These are phyloP conservation scores for Sphaerobolus stellatus DNA, from an alignment of 1,284 basidiomycete genomes.

Conservation along the genomic window DNA sequence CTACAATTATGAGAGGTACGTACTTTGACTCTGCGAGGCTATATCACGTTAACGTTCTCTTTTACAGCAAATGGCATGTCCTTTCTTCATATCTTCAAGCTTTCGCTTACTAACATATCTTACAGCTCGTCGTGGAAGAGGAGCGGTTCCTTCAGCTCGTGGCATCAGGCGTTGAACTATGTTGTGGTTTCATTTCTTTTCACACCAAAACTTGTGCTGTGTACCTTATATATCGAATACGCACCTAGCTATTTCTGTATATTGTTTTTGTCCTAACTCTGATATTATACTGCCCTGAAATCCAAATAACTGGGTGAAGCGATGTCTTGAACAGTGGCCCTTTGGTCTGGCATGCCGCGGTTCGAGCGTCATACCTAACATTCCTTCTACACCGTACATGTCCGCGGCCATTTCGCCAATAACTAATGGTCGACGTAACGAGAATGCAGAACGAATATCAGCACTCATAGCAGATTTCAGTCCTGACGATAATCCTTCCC, in stretches of 20 bases:
- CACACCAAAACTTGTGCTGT: slow-evolving; percentile 5
- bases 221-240: slow-evolving; percentile 11
- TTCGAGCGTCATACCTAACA: too few relatives aligned
- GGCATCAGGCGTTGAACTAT: slow-evolving; percentile 69
- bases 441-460: slow-evolving; percentile 1
- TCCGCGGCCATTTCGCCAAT: not conserved
- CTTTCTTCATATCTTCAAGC: slow-evolving; percentile 1
- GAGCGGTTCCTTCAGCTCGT: slow-evolving; percentile 62
- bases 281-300: too few relatives aligned
- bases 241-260: not conserved
- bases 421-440: not conserved
- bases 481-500: not conserved
- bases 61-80: slow-evolving; percentile 60
- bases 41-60: slow-evolving; percentile 15
- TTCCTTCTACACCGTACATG: too few relatives aligned
- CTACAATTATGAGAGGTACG: slow-evolving; percentile 88
- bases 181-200: not conserved
- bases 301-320: not conserved
- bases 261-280: too few relatives aligned
- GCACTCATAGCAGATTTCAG: slow-evolving; percentile 6
- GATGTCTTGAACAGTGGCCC: not conserved
- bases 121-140: slow-evolving; percentile 79
- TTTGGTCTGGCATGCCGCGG: too few relatives aligned
- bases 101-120: slow-evolving; percentile 16
- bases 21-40: slow-evolving; percentile 37